phyloP scores from a whole-genome alignment of 306 rosid genomes.

The Begonia masoniana region DNA sequence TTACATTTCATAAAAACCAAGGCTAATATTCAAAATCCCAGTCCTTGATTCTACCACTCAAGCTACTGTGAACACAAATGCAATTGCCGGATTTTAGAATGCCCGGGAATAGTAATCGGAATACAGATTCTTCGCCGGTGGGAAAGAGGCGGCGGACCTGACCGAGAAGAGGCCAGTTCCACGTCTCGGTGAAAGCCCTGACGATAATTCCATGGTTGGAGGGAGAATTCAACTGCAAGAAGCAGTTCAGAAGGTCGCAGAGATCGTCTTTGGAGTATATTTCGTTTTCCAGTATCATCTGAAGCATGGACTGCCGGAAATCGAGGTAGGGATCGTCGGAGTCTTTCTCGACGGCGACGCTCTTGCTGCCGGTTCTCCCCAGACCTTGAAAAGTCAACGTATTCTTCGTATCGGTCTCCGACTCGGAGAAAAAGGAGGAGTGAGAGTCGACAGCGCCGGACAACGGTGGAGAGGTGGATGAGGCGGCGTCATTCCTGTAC shows the following conservation, averaged over 20 bases:
- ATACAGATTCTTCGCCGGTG: not conserved
- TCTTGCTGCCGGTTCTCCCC: constrained; percentile 57
- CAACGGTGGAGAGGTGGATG: constrained; percentile 11
- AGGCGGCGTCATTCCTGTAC: constrained; percentile 11
- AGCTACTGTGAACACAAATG: not conserved
- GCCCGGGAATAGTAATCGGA: not conserved
- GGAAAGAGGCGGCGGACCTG: constrained; percentile 5
- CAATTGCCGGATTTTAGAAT: not conserved
- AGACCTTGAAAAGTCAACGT: constrained; percentile 27
- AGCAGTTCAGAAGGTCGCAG: constrained; percentile 60
- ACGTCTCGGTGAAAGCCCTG: constrained; percentile 78
- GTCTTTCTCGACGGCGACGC: constrained; percentile 87
- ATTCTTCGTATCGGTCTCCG: constrained; percentile 9
- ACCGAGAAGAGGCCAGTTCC: constrained; percentile 75
- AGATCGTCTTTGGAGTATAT: constrained; percentile 72
- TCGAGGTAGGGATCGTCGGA: constrained; percentile 87
- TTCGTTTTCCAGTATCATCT: constrained; percentile 86
- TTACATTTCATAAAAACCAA: too few relatives aligned
- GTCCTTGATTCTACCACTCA: too few relatives aligned
- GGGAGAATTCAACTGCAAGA: constrained; percentile 70
- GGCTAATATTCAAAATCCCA: too few relatives aligned
- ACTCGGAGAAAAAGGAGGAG: constrained; percentile 25
- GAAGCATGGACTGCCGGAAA: constrained; percentile 79
- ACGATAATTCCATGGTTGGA: constrained; percentile 64
- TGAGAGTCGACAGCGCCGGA: constrained; percentile 14